Evolutionary conservation across 1,139 yeast genomes (phyloP), one percentile per base, ranked within the genome.

Genomic region (Blastobotrys aristatus): DNA sequence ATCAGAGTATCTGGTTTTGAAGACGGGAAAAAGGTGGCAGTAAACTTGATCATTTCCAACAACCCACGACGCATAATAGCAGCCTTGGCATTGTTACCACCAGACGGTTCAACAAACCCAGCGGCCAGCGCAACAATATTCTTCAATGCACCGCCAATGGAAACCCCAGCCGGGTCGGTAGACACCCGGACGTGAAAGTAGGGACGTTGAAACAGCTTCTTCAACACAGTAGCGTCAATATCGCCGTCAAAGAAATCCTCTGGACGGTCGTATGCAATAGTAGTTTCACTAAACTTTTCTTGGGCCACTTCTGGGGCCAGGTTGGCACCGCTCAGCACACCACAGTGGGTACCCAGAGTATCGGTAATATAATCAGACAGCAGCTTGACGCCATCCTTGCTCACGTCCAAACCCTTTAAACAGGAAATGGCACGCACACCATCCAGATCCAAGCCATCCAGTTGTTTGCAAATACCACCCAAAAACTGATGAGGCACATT

Each of bases 81-180:
- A 44, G 96, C 85, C 70, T 89, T 87, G 57, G 97, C 96, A 65
- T 90, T 90, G 71, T 88, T 96, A 66, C 97, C 97, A 50, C 95
- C 96, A 53, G 84, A 77, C 58, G 97, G 97, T 70, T 87, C 96
- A 53, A 89, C 96, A 64, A 89, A 85, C 47, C 97, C 97, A 49
- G 94, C 96, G 50, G 94, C 89, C 62, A 87, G 75, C 46, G 97
- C 97, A 57, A 89, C 87, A 34, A 90, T 89, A 70, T 90, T 90
- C 73, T 90, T 90, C 66, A 90, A 76, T 4, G 97, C 97, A 61
- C 97, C 97, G 36, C 96, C 95, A 56, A 90, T 78, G 16, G 95
- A 85, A 50, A 89, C 90, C 63, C 97, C 97, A 26, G 92, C 92
- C 50, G 89, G 92, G 65, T 90, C 97, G 53, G 82, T 80, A 50